Percentiles rank a stretch among this genome's conserved stretches.
phyloP scores from a whole-genome alignment of 1,284 basidiomycete genomes.

The Ceratobasidium sp. region DNA sequence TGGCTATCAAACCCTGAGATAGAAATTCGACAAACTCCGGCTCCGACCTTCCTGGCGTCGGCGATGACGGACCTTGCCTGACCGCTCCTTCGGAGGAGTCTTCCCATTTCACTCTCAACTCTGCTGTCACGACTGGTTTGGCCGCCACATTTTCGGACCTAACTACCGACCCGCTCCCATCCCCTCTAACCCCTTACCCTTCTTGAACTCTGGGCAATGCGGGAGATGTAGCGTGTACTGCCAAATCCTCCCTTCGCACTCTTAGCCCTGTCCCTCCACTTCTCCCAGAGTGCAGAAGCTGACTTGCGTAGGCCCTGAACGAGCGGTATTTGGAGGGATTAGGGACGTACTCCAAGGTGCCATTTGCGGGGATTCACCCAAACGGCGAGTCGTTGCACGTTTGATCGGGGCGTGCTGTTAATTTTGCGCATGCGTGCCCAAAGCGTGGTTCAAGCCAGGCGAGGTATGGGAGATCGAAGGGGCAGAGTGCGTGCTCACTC shows the following conservation, averaged over 20 bases:
- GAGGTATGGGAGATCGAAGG: slow-evolving; percentile 95
- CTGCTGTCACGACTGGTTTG: not conserved
- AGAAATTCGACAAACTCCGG: not conserved
- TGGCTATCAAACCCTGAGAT: too few species aligned
- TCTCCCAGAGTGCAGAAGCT: slow-evolving; percentile 57
- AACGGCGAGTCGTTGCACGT: slow-evolving; percentile 63
- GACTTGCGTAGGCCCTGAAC: slow-evolving; percentile 60
- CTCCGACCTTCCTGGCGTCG: not conserved
- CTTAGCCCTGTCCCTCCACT: slow-evolving; percentile 78
- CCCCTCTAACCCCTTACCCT: slow-evolving; percentile 51
- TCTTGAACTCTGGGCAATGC: slow-evolving; percentile 68
- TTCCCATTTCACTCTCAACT: not conserved
- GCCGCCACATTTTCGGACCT: slow-evolving; percentile 52
- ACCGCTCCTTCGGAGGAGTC: not conserved
- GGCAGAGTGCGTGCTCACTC: slow-evolving; percentile 70
- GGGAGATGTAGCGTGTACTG: slow-evolving; percentile 84
- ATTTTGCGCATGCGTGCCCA: slow-evolving; percentile 60
- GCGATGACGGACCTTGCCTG: not conserved
- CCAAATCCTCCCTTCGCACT: slow-evolving; percentile 81
- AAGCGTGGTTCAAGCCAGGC: slow-evolving; percentile 84
- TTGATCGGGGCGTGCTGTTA: not conserved
- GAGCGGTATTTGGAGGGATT: slow-evolving; percentile 73
- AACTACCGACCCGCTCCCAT: slow-evolving; percentile 56
- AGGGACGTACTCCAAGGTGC: slow-evolving; percentile 70
- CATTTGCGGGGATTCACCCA: slow-evolving; percentile 73